These are phyloP conservation scores for Septoria linicola DNA, from an alignment of 2,329 filamentous ascomycete species.

Conservation along the genomic window DNA sequence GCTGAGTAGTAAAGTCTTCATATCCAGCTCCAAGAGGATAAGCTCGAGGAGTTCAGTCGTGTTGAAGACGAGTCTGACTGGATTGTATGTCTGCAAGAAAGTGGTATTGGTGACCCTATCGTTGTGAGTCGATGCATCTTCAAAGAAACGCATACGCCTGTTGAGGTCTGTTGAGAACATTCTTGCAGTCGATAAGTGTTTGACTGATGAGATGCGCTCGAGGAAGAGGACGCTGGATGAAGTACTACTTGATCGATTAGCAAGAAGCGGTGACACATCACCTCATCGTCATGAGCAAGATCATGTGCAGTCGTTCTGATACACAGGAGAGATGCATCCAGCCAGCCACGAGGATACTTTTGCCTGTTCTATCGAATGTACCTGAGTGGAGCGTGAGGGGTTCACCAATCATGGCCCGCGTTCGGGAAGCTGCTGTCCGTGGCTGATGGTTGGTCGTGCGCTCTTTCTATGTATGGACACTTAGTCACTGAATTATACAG, in stretches of 20 bases:
- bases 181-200: neutral
- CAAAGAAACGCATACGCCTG: slow-evolving; percentile 8
- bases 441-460: no score
- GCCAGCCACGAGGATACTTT: slow-evolving; percentile 7
- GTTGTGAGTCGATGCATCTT: neutral
- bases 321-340: neutral
- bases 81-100: slow-evolving; percentile 9
- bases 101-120: neutral
- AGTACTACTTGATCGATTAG: slow-evolving; percentile 1
- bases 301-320: slow-evolving; percentile 8
- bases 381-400: slow-evolving; percentile 1
- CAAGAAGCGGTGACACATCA: slow-evolving; percentile 12
- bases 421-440: no score
- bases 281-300: slow-evolving; percentile 4
- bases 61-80: slow-evolving; percentile 14
- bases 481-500: no score
- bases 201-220: neutral
- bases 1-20: slow-evolving; percentile 13
- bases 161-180: slow-evolving; percentile 12
- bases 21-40: slow-evolving; percentile 14
- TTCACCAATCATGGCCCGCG: slow-evolving; percentile 1
- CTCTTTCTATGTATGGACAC: no score
- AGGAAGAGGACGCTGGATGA: neutral
- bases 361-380: slow-evolving; percentile 1
- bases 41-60: slow-evolving; percentile 19